Base-by-base conservation (phyloP, 1,284 basidiomycete species). In the Cystobasidium pallidum region DNA sequence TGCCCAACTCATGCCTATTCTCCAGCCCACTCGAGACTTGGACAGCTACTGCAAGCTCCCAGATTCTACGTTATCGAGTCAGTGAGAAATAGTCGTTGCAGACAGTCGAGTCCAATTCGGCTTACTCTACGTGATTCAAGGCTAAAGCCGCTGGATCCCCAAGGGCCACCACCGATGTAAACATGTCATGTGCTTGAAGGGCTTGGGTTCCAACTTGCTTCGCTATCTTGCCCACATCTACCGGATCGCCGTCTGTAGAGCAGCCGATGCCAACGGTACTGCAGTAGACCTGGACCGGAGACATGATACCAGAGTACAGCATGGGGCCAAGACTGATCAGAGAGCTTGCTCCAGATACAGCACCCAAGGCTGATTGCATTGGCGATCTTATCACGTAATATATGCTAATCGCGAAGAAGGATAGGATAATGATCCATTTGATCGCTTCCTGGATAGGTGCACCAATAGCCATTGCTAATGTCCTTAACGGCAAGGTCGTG, bases 31-130 rank as follows among this genome's bases (percentile, higher is more conserved):
- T 72, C 8, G 77, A 75, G 54, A 75, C 75, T 39, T 72, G 64
- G 4, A 79, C 75, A 6, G 78, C 78, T 0, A 76, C 73, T n/a
- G 76, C 70, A 4, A 79, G 66, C 52, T 78, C 78, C 74, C 77
- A 77, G 32, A 75, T 68, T 43, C 70, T 72, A 47, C 30, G 19
- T 2, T 19, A 15, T 21, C 4, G 26, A 15, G 21, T 41, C 26
- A 45, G 28, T 21, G 30, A 45, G 13, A 24, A 43, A 51, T 17
- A 28, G 10, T 61, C 3, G 3, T 8, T 63, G 45, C 21, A 24
- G 34, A 15, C 30, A 10, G 7, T 34, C 19, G n/a, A 36, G 24
- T 3, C 6, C 24, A 32, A 17, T 45, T 4, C 1, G 13, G 30
- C 73, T 62, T 32, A 72, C 62, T 77, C 77, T 2, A 75, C 74